A percentile compares a stretch with the other conserved stretches of the same genome.
These are phyloP conservation scores for Pleurotus salmoneostramineus DNA, from an alignment of 768 basidiomycete species.

Conservation along the genomic window DNA sequence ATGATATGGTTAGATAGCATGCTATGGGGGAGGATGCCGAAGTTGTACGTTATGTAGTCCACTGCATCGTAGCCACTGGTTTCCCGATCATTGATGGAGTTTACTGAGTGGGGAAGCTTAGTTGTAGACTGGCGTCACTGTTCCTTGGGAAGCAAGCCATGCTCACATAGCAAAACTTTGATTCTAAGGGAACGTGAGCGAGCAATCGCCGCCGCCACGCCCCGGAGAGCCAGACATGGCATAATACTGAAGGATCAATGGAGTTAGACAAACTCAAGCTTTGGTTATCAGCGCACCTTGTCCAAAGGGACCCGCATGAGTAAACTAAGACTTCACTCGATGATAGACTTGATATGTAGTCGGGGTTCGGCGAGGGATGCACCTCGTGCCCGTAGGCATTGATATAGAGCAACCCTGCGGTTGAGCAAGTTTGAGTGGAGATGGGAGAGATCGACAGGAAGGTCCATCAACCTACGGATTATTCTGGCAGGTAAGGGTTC, in stretches of 20 bases:
- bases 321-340: constrained; percentile 74
- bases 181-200: constrained; percentile 65
- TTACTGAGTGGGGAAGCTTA: constrained; percentile 49
- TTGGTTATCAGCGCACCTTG: constrained; percentile 46
- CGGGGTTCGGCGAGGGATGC: constrained; percentile 83
- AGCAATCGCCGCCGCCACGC: constrained; percentile 76
- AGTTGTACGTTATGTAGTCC: constrained; percentile 84
- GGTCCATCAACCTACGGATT: constrained; percentile 39
- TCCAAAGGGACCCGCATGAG: constrained; percentile 94
- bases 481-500: constrained; percentile 60
- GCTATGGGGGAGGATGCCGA: constrained; percentile 23
- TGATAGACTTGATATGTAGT: constrained; percentile 62
- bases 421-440: not conserved
- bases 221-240: constrained; percentile 85
- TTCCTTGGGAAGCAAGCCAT: not conserved
- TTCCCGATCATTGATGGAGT: constrained; percentile 85
- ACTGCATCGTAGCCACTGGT: constrained; percentile 80
- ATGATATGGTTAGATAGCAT: no score
- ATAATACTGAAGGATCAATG: constrained; percentile 53
- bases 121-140: not conserved
- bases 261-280: not conserved
- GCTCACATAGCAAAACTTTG: constrained; percentile 82
- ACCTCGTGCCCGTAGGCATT: constrained; percentile 91
- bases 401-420: constrained; percentile 76
- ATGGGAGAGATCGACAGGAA: constrained; percentile 7